Conservation (phyloP, 306 rosid genomes). For the Medicago truncatula region DNA sequence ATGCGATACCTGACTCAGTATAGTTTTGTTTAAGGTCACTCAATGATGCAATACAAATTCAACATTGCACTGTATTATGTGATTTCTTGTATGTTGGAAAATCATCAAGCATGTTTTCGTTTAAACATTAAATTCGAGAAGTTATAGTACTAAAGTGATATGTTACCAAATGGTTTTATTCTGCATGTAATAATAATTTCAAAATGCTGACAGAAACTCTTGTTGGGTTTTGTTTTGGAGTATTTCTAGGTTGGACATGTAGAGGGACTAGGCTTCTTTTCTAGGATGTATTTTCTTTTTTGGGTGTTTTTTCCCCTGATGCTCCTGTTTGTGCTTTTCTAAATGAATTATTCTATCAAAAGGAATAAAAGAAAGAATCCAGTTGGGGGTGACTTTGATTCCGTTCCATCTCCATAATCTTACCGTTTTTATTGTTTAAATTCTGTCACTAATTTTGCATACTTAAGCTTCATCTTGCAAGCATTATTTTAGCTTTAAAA, state of each 20-base stretch:
- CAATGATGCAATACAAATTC: constrained; percentile 5
- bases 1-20: background rate
- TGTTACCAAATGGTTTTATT: background rate
- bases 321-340: constrained; percentile 1
- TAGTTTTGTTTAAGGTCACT: background rate
- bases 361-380: background rate
- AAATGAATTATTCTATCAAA: constrained; percentile 21
- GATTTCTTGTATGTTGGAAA: constrained; percentile 22
- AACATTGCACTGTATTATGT: background rate
- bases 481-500: constrained; percentile 3
- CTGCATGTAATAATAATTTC: background rate
- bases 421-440: constrained; percentile 6
- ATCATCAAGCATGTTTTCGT: constrained; percentile 16
- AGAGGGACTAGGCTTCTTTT: constrained; percentile 4
- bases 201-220: constrained; percentile 16
- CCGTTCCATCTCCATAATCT: background rate
- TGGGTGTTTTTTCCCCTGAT: constrained; percentile 17
- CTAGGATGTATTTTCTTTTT: constrained; percentile 8
- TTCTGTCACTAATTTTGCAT: background rate
- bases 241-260: constrained; percentile 18
- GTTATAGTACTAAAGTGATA: background rate
- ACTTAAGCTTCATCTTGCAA: constrained; percentile 31
- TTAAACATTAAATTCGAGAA: background rate
- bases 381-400: background rate
- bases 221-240: background rate